Base-by-base conservation (phyloP, 371 early-diverging fungal species). In the Mortierella sp. region DNA sequence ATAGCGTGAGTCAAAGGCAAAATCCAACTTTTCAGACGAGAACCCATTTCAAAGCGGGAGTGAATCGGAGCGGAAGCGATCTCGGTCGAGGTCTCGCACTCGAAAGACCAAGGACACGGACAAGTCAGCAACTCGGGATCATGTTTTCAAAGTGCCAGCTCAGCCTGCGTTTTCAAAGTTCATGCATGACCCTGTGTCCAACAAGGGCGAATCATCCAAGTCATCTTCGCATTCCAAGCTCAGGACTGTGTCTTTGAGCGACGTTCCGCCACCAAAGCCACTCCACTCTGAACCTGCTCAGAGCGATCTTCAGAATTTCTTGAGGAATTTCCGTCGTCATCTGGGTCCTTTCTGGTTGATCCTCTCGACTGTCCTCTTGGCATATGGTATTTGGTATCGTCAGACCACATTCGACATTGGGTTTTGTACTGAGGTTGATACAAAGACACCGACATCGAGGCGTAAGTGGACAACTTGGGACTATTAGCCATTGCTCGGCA, bases 1-100 rank as follows among this genome's bases (percentile, higher is more conserved):
- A 41, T 48, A 56, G 34, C 19, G 52, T 19, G 31, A 59, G 25
- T 40, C 44, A 25, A 73, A 37, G 61, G 50, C 24, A 39, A 63
- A 48, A 37, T 52, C 19, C 44, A 76, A 68, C 46, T 76, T 68
- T 49, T 76, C 69, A 28, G 49, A 65, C 34, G 69, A 68, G 45
- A 76, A 76, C 49, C 69, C 77, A 19, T 68, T 69, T 29, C 69
- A 76, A 41, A 64, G 69, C 27, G 70, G 64, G 21, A 67, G 57
- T 43, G 65, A 61, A 17, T 59, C 67, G 19, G 74, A 63, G 8
- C 60, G 64, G 22, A 54, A 44, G 28, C 63, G 63, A 17, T 46
- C 62, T 34, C 60, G 69, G 21, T 61, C 77, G 28, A 61, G 69
- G 13, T 65, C 65, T 17, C 56, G 70, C 14, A 57, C 67, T 17